Evolutionary conservation across 2,329 filamentous ascomycete species (phyloP).

Genomic region (Akanthomyces dipterigenus): DNA sequence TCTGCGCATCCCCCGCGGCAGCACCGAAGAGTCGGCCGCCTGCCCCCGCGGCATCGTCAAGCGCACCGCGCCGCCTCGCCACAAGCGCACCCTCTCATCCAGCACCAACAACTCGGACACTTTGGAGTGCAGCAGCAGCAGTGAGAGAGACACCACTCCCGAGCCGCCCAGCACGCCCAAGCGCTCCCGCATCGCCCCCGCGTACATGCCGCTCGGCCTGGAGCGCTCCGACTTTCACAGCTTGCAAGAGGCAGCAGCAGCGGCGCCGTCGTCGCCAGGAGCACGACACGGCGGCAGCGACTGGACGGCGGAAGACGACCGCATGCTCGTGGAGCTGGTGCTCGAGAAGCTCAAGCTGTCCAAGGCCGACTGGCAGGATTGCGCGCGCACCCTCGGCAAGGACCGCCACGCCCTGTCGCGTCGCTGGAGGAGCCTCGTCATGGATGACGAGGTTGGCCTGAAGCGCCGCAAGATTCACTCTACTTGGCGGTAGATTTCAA

Average conservation of each 20-base stretch:
- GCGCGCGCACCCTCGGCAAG: conserved; percentile 55
- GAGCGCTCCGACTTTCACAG: conserved; percentile 52
- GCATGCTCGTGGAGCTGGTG: conserved; percentile 59
- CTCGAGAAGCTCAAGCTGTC: conserved; percentile 59
- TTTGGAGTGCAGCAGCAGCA: neutral
- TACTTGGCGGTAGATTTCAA: conserved; percentile 38
- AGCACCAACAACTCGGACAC: neutral
- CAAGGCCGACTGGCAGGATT: conserved; percentile 62
- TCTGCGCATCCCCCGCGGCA: conserved; percentile 39
- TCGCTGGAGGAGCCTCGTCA: conserved; percentile 58
- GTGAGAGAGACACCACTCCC: neutral
- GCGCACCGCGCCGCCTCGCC: conserved; percentile 36
- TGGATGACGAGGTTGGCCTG: conserved; percentile 52
- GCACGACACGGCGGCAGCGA: conserved; percentile 33
- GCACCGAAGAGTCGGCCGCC: conserved; percentile 21
- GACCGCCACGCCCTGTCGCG: conserved; percentile 50
- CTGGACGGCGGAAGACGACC: conserved; percentile 59
- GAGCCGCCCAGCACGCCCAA: conserved; percentile 47
- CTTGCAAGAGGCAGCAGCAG: conserved; percentile 29
- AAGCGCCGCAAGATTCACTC: conserved; percentile 48
- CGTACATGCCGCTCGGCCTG: conserved; percentile 53
- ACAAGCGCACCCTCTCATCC: conserved; percentile 3
- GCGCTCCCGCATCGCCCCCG: conserved; percentile 53
- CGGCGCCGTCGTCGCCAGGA: conserved; percentile 9
- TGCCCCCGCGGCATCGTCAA: conserved; percentile 46